Conservation (phyloP, 1,284 basidiomycete genomes). For the Pholiota adiposa region DNA sequence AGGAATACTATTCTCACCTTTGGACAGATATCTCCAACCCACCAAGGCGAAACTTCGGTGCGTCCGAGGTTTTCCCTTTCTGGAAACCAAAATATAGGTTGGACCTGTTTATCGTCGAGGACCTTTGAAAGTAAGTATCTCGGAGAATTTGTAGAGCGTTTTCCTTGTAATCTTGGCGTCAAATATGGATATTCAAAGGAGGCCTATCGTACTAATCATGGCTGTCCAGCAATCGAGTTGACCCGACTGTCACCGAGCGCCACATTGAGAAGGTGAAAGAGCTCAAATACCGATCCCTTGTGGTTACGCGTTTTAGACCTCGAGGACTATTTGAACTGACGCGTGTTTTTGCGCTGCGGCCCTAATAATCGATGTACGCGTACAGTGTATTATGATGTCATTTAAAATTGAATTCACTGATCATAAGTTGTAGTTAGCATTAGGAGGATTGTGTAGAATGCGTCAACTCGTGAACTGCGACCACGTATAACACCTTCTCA, state of each 20-base stretch:
- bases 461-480: neutral
- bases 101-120: slow-evolving; percentile 16
- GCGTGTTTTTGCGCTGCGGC: neutral
- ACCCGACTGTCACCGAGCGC: neutral
- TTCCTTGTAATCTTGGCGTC: slow-evolving; percentile 16
- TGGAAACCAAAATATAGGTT: slow-evolving; percentile 20
- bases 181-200: slow-evolving; percentile 1
- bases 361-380: neutral
- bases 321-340: slow-evolving; percentile 8
- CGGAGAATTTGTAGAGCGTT: slow-evolving; percentile 19
- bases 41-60: slow-evolving; percentile 36
- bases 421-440: neutral
- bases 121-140: slow-evolving; percentile 27
- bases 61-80: slow-evolving; percentile 32
- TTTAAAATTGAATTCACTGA: neutral
- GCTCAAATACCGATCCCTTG: neutral
- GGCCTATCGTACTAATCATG: slow-evolving; percentile 7
- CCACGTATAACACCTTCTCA: slow-evolving; percentile 5
- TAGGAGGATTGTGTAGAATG: neutral
- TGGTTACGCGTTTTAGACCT: slow-evolving; percentile 10
- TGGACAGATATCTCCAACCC: slow-evolving; percentile 9
- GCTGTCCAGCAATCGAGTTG: slow-evolving; percentile 3
- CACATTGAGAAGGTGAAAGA: neutral
- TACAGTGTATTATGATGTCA: slow-evolving; percentile 2
- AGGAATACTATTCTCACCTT: slow-evolving; percentile 1